Base-by-base conservation (phyloP, 192 early-diverging fungal species). In the Chytriomyces sp. region DNA sequence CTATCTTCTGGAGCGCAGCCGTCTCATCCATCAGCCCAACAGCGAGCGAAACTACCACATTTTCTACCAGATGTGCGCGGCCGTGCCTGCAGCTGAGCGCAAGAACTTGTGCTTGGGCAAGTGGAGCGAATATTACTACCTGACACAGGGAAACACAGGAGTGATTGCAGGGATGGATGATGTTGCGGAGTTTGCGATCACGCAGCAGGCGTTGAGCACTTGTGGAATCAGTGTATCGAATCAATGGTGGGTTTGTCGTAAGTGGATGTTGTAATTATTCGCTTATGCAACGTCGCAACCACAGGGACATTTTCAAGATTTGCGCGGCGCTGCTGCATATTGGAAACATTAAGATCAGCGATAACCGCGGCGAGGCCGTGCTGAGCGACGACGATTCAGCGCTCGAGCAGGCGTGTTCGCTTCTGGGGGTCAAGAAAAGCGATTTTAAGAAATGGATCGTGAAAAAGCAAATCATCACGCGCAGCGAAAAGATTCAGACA, bases 21-120 rank as follows among this genome's bases (percentile, higher is more conserved):
- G 97, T 74, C 82, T 99, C 66, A 91, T 95, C 41, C 95, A 92
- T 82, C 97, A 99, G 81, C 96, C 96, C 3, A 84, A 89, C 37
- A 88, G 84, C 28, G 96, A 98, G 81, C 87, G 96, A 73, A 98
- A 97, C 86, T 99, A 99, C 85, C 97, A 99, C 85, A 93, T 99
- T 78, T 99, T 99, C 80, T 99, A 99, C 82, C 97, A 99, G 86
- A 88, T 99, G 44, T 96, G 94, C 82, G 89, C 94, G 19, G 96
- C 92, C 52, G 90, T 89, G 5, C 93, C 94, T 10, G 82, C 89
- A 4, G 93, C 89, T 17, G 93, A 97, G 74, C 81, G 85, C 33
- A 92, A 92, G 60, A 90, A 93, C 49, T 80, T 94, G 19, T 91
- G 93, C 22, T 80, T 96, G 34, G 86, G 84, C n/a, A 82, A 89